A percentile compares a stretch with the other conserved stretches of the same genome.
phyloP scores from a whole-genome alignment of 2,329 filamentous ascomycete genomes.

The Amauroascus verrucosus region DNA sequence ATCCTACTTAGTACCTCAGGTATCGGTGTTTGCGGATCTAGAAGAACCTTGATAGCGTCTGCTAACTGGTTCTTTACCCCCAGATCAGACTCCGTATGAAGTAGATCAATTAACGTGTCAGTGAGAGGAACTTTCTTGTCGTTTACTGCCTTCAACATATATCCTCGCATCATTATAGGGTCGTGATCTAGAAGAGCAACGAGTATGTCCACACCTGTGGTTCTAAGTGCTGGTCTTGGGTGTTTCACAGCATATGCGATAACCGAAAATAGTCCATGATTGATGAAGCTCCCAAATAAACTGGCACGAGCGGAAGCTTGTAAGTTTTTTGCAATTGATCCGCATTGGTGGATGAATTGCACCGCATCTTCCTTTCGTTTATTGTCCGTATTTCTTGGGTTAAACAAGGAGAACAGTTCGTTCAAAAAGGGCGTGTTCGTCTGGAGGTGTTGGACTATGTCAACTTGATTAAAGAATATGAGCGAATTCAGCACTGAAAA shows the following conservation, averaged over 20 bases:
- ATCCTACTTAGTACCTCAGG: conserved; percentile 50
- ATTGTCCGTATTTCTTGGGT: conserved; percentile 50
- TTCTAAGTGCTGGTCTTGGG: conserved; percentile 69
- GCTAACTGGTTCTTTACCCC: conserved; percentile 93
- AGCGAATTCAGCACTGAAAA: conserved; percentile 95
- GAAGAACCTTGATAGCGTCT: conserved; percentile 84
- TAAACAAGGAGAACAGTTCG: conserved; percentile 81
- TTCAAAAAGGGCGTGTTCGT: conserved; percentile 65
- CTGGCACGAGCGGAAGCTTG: conserved; percentile 71
- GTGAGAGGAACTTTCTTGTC: conserved; percentile 79
- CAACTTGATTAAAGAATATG: conserved; percentile 98
- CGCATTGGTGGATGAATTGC: conserved; percentile 93
- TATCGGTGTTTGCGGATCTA: conserved; percentile 59
- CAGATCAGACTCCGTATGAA: conserved; percentile 82
- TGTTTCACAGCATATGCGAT: conserved; percentile 88
- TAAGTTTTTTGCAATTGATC: conserved; percentile 84
- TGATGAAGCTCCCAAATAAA: conserved; percentile 82
- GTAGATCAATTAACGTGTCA: conserved; percentile 82
- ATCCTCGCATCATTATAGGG: conserved; percentile 82
- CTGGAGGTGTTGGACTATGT: conserved; percentile 93
- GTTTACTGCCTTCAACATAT: conserved; percentile 82
- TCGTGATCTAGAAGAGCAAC: conserved; percentile 95
- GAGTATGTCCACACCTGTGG: conserved; percentile 86
- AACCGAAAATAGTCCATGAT: conserved; percentile 74
- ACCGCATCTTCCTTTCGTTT: conserved; percentile 87